Evolutionary conservation across 192 early-diverging fungal species (phyloP).

Genomic region (Irineochytrium annulatum): DNA sequence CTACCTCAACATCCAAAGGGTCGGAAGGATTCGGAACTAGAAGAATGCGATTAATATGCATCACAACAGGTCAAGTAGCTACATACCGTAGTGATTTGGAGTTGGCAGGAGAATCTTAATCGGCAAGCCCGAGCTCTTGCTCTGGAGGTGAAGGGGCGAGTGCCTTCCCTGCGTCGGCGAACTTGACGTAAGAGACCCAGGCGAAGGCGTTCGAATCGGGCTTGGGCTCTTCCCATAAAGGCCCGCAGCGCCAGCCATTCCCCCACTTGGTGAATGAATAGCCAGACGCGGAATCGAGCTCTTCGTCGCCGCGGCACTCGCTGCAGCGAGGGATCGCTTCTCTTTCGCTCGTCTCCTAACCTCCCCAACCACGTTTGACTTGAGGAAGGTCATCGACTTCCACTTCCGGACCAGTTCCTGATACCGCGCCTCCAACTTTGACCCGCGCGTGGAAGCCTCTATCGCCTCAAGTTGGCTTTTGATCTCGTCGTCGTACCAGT

Average conservation of each 20-base stretch:
- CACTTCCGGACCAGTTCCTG: background rate
- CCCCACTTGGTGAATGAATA: no score
- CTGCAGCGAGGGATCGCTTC: background rate
- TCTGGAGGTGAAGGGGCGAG: background rate
- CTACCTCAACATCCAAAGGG: slow-evolving; percentile 57
- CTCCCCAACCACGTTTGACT: background rate
- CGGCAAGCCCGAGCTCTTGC: no score
- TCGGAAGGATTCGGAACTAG: slow-evolving; percentile 54
- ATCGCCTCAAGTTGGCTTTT: background rate
- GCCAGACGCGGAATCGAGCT: background rate
- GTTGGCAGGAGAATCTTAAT: background rate
- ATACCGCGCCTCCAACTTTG: background rate
- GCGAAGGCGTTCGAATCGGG: background rate
- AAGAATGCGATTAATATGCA: no score
- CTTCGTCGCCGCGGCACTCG: background rate
- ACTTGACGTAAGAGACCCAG: no score
- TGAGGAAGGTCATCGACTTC: background rate
- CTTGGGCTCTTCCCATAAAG: no score
- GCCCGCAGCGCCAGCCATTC: no score
- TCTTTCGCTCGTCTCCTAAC: background rate
- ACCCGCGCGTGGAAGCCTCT: background rate
- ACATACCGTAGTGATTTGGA: background rate
- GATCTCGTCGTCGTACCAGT: background rate
- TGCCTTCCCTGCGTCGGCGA: background rate
- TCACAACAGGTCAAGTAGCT: no score